Evolutionary conservation across 305 asterid genomes (phyloP).

Genomic region (Fraxinus baroniana): DNA sequence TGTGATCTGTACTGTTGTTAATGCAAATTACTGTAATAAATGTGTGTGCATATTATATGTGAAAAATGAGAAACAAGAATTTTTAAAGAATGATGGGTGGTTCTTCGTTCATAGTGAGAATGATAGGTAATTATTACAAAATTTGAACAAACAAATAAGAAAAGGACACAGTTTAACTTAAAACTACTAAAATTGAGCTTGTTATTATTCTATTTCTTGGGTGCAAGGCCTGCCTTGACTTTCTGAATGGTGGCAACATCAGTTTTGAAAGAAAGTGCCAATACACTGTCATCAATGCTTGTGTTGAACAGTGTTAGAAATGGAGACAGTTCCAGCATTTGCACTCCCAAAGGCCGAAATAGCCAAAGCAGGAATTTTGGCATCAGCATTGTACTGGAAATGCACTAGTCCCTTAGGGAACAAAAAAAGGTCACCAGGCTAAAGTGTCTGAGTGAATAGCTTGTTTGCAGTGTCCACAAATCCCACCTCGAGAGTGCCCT

Average conservation of each 20-base stretch:
- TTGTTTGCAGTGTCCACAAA: slow-evolving; percentile 52
- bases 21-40: neutral
- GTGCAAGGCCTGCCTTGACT: slow-evolving; percentile 48
- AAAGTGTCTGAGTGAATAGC: slow-evolving; percentile 45
- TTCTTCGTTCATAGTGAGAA: neutral
- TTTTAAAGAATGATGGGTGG: neutral
- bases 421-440: slow-evolving; percentile 45
- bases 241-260: slow-evolving; percentile 52
- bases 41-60: neutral
- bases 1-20: neutral
- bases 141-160: neutral
- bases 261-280: slow-evolving; percentile 55
- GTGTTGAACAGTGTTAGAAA: slow-evolving; percentile 49
- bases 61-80: neutral
- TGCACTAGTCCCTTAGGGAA: slow-evolving; percentile 63
- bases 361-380: slow-evolving; percentile 34
- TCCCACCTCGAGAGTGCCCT: slow-evolving; percentile 55
- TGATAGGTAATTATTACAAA: neutral
- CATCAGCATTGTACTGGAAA: slow-evolving; percentile 47
- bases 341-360: slow-evolving; percentile 57
- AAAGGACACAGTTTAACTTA: neutral
- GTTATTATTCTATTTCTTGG: neutral
- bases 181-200: neutral
- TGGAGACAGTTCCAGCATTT: slow-evolving; percentile 50
- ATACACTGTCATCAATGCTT: slow-evolving; percentile 39